phyloP scores from a whole-genome alignment of 2,329 filamentous ascomycete species.

The Colletotrichum sp. region DNA sequence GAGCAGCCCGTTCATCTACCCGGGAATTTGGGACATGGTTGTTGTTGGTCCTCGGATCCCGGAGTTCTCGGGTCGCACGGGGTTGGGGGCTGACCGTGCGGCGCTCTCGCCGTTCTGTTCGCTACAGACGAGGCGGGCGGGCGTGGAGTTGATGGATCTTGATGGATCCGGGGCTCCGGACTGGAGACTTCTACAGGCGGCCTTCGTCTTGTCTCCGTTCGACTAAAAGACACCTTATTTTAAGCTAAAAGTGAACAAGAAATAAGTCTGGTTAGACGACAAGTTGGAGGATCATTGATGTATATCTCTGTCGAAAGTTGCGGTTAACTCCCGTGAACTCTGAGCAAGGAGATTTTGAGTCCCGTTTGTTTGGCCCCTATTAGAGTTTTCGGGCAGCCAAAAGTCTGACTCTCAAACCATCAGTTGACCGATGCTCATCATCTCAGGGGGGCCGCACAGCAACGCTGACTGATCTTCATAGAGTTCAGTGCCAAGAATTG shows the following conservation, averaged over 20 bases:
- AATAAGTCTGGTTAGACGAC: not conserved
- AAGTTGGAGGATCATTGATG: not conserved
- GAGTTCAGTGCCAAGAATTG: conserved; percentile 10
- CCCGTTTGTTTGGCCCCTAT: not conserved
- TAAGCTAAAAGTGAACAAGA: not conserved
- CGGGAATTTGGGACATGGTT: not conserved
- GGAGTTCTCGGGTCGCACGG: not conserved
- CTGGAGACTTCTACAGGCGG: not conserved
- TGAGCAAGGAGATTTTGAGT: not conserved
- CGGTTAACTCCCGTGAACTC: not conserved
- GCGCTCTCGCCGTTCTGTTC: not conserved
- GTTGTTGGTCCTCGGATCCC: not conserved
- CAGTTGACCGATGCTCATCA: not conserved
- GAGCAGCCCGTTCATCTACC: not conserved
- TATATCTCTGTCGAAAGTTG: not conserved
- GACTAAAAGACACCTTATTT: not conserved
- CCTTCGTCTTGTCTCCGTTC: not conserved
- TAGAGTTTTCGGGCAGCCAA: not conserved
- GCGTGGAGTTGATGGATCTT: not conserved
- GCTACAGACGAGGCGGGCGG: not conserved
- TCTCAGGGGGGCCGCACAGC: not conserved
- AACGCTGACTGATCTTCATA: not conserved
- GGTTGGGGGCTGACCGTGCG: not conserved
- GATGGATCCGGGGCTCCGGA: not conserved
- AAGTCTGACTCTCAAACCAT: not conserved